phyloP scores from a whole-genome alignment of 2,329 filamentous ascomycete species.

The Aspergillus sp. region DNA sequence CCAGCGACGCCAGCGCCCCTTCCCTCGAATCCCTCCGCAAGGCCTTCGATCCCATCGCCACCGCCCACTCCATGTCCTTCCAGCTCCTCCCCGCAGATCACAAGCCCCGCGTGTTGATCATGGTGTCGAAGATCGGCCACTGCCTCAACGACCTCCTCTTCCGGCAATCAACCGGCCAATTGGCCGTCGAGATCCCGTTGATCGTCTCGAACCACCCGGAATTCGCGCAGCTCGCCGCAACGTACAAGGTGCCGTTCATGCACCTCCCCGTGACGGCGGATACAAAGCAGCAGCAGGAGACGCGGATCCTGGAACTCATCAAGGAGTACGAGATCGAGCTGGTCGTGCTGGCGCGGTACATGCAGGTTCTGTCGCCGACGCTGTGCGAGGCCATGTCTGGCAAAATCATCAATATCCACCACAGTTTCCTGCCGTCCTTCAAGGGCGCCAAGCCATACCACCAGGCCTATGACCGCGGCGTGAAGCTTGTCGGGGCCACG shows the following conservation, averaged over 20 bases:
- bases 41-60: slow-evolving; percentile 62
- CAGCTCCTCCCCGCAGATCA: slow-evolving; percentile 66
- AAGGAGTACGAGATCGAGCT: slow-evolving; percentile 70
- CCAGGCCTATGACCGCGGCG: slow-evolving; percentile 80
- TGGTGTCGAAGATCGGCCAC: slow-evolving; percentile 87
- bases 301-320: slow-evolving; percentile 69
- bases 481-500: slow-evolving; percentile 85
- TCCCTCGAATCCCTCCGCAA: slow-evolving; percentile 52
- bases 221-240: slow-evolving; percentile 65
- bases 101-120: slow-evolving; percentile 77
- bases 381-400: slow-evolving; percentile 78
- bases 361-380: slow-evolving; percentile 77
- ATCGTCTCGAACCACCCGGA: slow-evolving; percentile 83
- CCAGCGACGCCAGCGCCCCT: slow-evolving; percentile 1
- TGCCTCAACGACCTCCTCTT: slow-evolving; percentile 82
- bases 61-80: slow-evolving; percentile 68
- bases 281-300: slow-evolving; percentile 74
- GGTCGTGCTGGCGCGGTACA: slow-evolving; percentile 79
- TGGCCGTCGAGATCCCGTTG: slow-evolving; percentile 72
- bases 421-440: slow-evolving; percentile 82
- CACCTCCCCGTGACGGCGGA: slow-evolving; percentile 78
- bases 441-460: slow-evolving; percentile 88
- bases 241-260: slow-evolving; percentile 75
- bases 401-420: slow-evolving; percentile 89
- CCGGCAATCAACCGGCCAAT: slow-evolving; percentile 71